Conservation (phyloP, 495 filamentous ascomycete species). For the Penicillium crystallinum region DNA sequence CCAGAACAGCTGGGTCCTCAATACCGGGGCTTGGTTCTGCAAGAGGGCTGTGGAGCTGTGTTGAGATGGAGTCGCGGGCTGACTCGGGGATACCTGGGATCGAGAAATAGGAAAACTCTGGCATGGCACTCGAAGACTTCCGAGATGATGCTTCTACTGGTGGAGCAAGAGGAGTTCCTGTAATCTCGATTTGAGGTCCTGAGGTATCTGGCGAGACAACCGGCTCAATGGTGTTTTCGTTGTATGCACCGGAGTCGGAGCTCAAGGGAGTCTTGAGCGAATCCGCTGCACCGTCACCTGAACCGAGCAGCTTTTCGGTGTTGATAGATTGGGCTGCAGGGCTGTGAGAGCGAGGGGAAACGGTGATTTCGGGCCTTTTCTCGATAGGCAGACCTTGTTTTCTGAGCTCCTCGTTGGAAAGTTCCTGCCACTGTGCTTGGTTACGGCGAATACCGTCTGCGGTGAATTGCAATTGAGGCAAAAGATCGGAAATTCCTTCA, state of each 20-base stretch:
- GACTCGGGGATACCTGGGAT: constrained; percentile 19
- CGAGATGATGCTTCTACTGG: constrained; percentile 22
- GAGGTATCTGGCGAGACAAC: constrained; percentile 38
- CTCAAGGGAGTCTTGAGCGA: constrained; percentile 17
- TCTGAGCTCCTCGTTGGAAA: constrained; percentile 50
- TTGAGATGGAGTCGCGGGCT: constrained; percentile 11
- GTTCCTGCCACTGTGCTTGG: constrained; percentile 63
- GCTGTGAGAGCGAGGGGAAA: constrained; percentile 40
- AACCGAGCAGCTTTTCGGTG: constrained; percentile 1
- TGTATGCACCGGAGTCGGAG: constrained; percentile 17
- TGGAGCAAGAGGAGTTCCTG: constrained; percentile 19
- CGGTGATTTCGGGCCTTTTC: constrained; percentile 15
- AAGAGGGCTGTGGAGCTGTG: constrained; percentile 13
- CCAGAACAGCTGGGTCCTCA: constrained; percentile 28
- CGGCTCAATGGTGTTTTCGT: constrained; percentile 36
- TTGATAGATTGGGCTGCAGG: constrained; percentile 15
- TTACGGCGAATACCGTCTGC: constrained; percentile 76
- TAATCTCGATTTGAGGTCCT: constrained; percentile 40
- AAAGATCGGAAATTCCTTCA: constrained; percentile 72
- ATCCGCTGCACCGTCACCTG: constrained; percentile 3
- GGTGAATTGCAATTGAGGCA: constrained; percentile 77
- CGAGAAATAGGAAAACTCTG: constrained; percentile 29
- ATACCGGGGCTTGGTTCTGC: constrained; percentile 12
- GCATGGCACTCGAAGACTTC: constrained; percentile 36
- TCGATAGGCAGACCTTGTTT: constrained; percentile 26